Evolutionary conservation across 768 basidiomycete genomes (phyloP).

Genomic region (Phallus indusiatus): DNA sequence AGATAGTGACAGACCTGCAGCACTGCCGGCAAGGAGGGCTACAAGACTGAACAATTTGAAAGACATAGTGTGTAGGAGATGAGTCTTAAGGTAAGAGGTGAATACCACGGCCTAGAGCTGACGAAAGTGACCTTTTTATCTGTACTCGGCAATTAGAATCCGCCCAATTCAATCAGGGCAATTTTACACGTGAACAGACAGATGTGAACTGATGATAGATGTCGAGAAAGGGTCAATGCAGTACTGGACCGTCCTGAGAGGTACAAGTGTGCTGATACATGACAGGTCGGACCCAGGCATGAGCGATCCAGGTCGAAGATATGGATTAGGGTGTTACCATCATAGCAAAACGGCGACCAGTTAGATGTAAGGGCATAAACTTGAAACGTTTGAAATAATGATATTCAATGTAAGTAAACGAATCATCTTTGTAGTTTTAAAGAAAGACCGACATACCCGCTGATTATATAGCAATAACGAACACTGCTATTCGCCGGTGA

Average conservation of each 20-base stretch:
- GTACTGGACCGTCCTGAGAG: neutral
- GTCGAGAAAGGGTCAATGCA: neutral
- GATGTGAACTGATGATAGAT: neutral
- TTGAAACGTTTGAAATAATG: neutral
- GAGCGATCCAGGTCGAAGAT: neutral
- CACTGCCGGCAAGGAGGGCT: neutral
- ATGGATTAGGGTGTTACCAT: neutral
- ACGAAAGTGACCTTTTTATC: neutral
- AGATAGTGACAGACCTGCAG: neutral
- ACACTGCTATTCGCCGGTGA: neutral
- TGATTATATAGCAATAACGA: neutral
- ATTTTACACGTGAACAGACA: neutral
- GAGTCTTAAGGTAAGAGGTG: neutral
- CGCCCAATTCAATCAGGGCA: neutral
- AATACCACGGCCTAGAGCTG: neutral
- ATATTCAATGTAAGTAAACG: neutral
- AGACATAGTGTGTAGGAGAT: neutral
- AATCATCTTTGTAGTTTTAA: neutral
- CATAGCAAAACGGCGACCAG: neutral
- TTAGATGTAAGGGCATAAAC: neutral
- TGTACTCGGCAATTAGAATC: neutral
- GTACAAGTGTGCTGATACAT: neutral
- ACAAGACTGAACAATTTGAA: neutral
- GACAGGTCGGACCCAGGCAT: conserved; percentile 1
- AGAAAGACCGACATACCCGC: neutral